phyloP scores from a whole-genome alignment of 2,329 filamentous ascomycete species.

The Fusarium nisikadoi region DNA sequence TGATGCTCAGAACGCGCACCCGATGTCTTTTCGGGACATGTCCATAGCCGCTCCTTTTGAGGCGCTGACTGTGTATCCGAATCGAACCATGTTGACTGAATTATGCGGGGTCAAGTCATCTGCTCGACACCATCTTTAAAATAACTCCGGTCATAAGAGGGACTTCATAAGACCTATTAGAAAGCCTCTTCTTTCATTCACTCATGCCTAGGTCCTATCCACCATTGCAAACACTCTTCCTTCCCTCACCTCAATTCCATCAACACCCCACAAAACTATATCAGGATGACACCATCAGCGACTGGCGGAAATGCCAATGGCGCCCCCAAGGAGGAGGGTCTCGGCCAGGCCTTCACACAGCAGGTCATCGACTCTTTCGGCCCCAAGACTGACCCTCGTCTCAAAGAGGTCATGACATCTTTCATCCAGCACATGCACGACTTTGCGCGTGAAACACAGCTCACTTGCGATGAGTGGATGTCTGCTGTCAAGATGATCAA shows the following conservation, averaged over 20 bases:
- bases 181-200: not conserved
- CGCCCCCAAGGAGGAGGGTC: constrained; percentile 31
- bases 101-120: constrained; percentile 34
- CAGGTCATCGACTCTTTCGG: constrained; percentile 80
- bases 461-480: constrained; percentile 85
- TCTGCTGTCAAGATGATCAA: constrained; percentile 69
- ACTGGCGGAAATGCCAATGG: constrained; percentile 55
- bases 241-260: not conserved
- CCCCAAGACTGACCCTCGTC: constrained; percentile 74
- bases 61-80: constrained; percentile 16
- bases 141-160: constrained; percentile 1
- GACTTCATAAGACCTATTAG: constrained; percentile 6
- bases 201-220: not conserved
- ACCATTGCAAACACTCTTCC: not conserved
- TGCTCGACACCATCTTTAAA: constrained; percentile 8
- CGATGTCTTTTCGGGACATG: constrained; percentile 13
- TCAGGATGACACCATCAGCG: constrained; percentile 48
- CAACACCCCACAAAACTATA: not conserved
- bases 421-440: constrained; percentile 82
- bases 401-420: constrained; percentile 73
- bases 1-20: constrained; percentile 6
- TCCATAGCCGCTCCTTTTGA: constrained; percentile 26
- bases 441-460: constrained; percentile 81
- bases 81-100: constrained; percentile 17
- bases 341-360: constrained; percentile 71